Conservation (phyloP, 2,329 filamentous ascomycete species). For the Xylaria hypoxylon region DNA sequence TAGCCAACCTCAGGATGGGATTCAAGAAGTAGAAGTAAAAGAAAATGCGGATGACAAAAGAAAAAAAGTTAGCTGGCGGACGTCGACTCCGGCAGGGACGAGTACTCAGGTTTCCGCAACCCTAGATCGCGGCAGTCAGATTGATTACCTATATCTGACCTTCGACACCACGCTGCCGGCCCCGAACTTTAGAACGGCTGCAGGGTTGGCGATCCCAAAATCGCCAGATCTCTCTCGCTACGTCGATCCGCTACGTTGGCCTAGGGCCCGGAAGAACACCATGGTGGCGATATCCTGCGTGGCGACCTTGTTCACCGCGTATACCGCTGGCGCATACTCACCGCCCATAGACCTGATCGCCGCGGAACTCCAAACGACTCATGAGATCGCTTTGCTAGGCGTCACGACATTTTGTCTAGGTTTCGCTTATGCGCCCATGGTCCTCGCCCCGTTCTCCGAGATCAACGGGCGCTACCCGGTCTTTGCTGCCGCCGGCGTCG, state of each 20-base stretch:
- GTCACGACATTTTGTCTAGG: slow-evolving; percentile 86
- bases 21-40: not conserved
- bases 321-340: slow-evolving; percentile 83
- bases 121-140: slow-evolving; percentile 42
- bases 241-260: slow-evolving; percentile 79
- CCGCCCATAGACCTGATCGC: slow-evolving; percentile 75
- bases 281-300: slow-evolving; percentile 80
- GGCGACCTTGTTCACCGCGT: slow-evolving; percentile 82
- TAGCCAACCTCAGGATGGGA: not conserved
- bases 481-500: slow-evolving; percentile 77
- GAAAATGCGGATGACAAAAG: slow-evolving; percentile 5
- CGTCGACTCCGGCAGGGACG: slow-evolving; percentile 6
- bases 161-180: slow-evolving; percentile 70
- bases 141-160: slow-evolving; percentile 70
- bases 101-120: slow-evolving; percentile 7
- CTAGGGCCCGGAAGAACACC: slow-evolving; percentile 73
- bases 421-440: slow-evolving; percentile 87
- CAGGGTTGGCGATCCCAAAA: slow-evolving; percentile 1
- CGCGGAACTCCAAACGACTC: slow-evolving; percentile 71
- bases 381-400: slow-evolving; percentile 75
- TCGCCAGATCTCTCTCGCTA: slow-evolving; percentile 70
- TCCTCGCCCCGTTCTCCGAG: slow-evolving; percentile 87
- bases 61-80: not conserved
- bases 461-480: slow-evolving; percentile 88
- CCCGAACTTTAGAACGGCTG: slow-evolving; percentile 50